Evolutionary conservation across 1,284 basidiomycete genomes (phyloP), one percentile per base, ranked within the genome.

Genomic region (Fomitopsis palustris): DNA sequence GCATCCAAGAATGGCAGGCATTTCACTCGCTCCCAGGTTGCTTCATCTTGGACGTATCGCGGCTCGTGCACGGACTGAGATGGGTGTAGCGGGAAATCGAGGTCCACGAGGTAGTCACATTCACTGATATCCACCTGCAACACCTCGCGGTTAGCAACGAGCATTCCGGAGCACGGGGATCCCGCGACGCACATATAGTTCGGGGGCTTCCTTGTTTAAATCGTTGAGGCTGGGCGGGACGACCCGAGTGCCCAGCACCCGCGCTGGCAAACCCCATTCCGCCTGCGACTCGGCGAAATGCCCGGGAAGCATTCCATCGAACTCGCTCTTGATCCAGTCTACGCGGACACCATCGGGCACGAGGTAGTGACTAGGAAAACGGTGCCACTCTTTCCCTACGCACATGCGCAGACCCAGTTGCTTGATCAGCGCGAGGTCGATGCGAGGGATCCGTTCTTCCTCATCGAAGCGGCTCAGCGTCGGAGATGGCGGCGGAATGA

Each of bases 381-480:
- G 84, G 71, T 98, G 81, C 97, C 97, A 99, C 74, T 99, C 96
- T 70, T 96, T 93, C 35, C 90, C 95, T 57, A 92, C 82, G 75
- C 97, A 99, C 1, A 99, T 72, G n/a, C 80, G 86, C 58, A 96
- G 73, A 58, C 86, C 84, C 65, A 95, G 84, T n/a, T 84, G 77
- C 57, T 80, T 78, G 65, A 97, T 77, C 1, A 85, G 85, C 1
- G 85, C 74, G 39, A 92, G 78, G 70, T 96, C 90, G 63, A 93
- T 82, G 59, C 81, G 81, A 21, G 82, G 82, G 17, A 52, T 52
- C 5, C 73, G 72, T 43, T 89, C 82, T 8, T 83, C 80, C 54
- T 84, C 80, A 51, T 78, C 74, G 53, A 54, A 63, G 54, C 29
- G 61, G 60, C 31, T 54, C 37, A 70, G 65, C 12, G 69, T 69